A percentile compares a stretch with the other conserved stretches of the same genome.
phyloP scores from a whole-genome alignment of 768 basidiomycete species.

The Tricholoma matsutake region DNA sequence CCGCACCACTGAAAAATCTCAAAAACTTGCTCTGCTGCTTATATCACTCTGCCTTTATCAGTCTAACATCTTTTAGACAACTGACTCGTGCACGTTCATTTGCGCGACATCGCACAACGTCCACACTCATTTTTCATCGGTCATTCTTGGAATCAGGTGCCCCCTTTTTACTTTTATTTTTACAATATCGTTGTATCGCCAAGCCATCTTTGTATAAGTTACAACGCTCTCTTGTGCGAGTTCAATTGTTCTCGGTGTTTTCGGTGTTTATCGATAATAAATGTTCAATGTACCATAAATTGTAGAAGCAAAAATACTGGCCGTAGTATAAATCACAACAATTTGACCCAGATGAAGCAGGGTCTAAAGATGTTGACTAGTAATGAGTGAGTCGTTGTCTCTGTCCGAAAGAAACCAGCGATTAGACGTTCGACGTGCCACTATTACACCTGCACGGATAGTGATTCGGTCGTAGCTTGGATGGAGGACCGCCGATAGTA shows the following conservation, averaged over 20 bases:
- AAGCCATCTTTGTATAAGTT: slow-evolving; percentile 1
- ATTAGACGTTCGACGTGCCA: slow-evolving; percentile 35
- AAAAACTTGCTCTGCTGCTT: not conserved
- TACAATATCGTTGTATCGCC: not conserved
- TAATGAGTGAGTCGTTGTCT: not conserved
- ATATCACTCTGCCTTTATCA: not conserved
- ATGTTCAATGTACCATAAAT: not conserved
- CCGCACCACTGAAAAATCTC: slow-evolving; percentile 5
- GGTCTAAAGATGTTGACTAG: not conserved
- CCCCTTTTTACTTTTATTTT: too few relatives aligned
- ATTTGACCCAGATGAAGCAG: not conserved
- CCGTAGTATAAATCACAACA: not conserved
- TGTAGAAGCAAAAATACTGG: not conserved
- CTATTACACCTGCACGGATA: slow-evolving; percentile 42
- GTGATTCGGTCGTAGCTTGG: slow-evolving; percentile 51
- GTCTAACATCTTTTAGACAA: not conserved
- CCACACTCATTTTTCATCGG: slow-evolving; percentile 2
- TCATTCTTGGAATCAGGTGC: not conserved
- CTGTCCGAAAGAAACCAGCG: slow-evolving; percentile 29
- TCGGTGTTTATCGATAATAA: not conserved
- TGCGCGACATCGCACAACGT: too few relatives aligned
- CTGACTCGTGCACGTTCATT: not conserved
- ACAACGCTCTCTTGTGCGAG: not conserved
- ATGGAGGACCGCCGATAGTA: slow-evolving; percentile 47
- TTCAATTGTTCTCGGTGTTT: too few relatives aligned